These are phyloP conservation scores for Murraya koenigii DNA, from an alignment of 345 rosid species.

Conservation along the genomic window DNA sequence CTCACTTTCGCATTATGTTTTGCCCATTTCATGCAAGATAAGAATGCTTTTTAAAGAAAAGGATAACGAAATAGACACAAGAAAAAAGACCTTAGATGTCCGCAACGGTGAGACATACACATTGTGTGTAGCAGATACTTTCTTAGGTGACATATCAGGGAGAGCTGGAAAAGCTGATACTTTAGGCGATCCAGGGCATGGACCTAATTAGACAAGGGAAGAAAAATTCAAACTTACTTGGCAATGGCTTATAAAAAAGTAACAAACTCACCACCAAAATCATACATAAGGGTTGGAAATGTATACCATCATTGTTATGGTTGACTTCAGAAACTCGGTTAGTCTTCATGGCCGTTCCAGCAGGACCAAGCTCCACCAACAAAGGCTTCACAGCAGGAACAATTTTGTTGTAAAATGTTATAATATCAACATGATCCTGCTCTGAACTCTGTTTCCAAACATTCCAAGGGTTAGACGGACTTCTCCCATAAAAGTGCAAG, in stretches of 20 bases:
- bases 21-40: neutral
- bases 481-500: constrained; percentile 5
- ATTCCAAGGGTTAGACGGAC: constrained; percentile 26
- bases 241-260: constrained; percentile 6
- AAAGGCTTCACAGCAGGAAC: constrained; percentile 81
- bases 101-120: constrained; percentile 96
- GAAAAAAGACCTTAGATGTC: constrained; percentile 72
- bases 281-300: neutral
- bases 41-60: neutral
- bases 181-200: constrained; percentile 86
- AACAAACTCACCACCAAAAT: neutral
- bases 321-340: constrained; percentile 47
- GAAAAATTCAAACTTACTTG: constrained; percentile 18
- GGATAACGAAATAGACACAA: neutral
- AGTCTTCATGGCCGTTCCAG: constrained; percentile 37
- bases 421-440: constrained; percentile 86
- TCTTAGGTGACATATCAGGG: constrained; percentile 97
- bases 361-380: constrained; percentile 79
- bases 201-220: constrained; percentile 44
- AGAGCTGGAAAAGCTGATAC: constrained; percentile 77
- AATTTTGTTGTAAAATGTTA: constrained; percentile 87
- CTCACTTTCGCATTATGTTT: neutral
- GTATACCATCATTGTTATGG: constrained; percentile 57
- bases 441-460: constrained; percentile 62
- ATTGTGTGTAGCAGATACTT: constrained; percentile 83